phyloP scores from a whole-genome alignment of 148 eudicot species.

The Rheum nobile region DNA sequence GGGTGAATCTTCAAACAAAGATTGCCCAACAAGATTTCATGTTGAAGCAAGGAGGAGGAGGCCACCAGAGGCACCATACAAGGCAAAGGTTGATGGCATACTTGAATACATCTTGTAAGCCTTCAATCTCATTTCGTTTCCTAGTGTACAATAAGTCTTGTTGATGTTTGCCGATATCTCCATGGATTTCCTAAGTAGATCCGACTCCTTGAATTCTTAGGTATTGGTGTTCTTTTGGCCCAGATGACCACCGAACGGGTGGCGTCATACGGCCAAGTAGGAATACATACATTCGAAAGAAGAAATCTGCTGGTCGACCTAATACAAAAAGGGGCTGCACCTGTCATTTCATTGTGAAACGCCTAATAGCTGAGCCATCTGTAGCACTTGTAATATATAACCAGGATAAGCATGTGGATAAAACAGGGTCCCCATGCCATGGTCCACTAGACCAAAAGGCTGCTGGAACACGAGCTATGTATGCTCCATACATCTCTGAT shows the following conservation, averaged over 20 bases:
- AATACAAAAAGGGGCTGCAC: conserved; percentile 97
- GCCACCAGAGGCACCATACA: conserved; percentile 37
- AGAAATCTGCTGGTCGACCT: conserved; percentile 79
- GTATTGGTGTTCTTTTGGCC: conserved; percentile 99
- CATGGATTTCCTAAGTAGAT: not conserved
- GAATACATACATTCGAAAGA: conserved; percentile 49
- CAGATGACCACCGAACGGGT: conserved; percentile 85
- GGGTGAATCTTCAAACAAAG: conserved; percentile 84
- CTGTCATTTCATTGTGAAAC: conserved; percentile 89
- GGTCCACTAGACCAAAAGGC: conserved; percentile 86
- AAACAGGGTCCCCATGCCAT: conserved; percentile 81
- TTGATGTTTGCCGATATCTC: not conserved
- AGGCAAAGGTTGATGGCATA: conserved; percentile 87
- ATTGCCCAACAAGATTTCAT: conserved; percentile 86
- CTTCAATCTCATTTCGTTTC: conserved; percentile 12
- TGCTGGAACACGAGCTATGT: conserved; percentile 90
- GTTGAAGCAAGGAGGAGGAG: conserved; percentile 85
- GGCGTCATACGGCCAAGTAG: conserved; percentile 92
- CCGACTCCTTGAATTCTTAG: conserved; percentile 21
- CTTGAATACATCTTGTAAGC: conserved; percentile 91
- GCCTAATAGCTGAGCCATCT: conserved; percentile 75
- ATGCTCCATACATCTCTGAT: conserved; percentile 91
- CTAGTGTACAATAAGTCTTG: conserved; percentile 6
- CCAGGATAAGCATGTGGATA: conserved; percentile 82
- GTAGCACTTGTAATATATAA: conserved; percentile 79